A percentile compares a stretch with the other conserved stretches of the same genome.
Conservation (phyloP, 768 basidiomycete species). For the Lepiota brunneoincarnata region DNA sequence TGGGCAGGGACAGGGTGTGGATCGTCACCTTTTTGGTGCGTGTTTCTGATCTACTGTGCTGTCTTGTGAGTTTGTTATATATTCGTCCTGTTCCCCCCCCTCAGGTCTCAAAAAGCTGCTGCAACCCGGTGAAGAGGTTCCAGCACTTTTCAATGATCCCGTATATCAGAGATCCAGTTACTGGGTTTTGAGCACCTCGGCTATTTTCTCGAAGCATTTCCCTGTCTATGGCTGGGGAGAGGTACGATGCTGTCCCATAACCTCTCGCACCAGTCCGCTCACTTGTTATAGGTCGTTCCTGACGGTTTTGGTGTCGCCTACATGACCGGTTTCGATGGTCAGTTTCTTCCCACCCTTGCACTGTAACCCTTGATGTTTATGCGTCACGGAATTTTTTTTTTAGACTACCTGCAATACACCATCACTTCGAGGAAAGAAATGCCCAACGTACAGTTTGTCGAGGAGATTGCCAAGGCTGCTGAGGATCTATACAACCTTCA, state of each 20-base stretch:
- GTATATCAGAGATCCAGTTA: conserved; percentile 67
- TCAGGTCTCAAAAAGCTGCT: conserved; percentile 72
- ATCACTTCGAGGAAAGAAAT: conserved; percentile 84
- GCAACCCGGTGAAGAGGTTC: conserved; percentile 58
- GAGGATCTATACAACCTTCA: conserved; percentile 72
- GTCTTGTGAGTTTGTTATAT: too few species aligned
- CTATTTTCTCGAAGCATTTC: conserved; percentile 84
- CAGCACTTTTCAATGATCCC: conserved; percentile 74
- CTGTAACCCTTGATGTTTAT: conserved; percentile 12
- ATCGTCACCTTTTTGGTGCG: conserved; percentile 84
- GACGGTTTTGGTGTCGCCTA: conserved; percentile 96
- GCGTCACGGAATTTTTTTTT: neutral
- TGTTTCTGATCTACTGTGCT: neutral
- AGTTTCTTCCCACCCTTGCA: conserved; percentile 17
- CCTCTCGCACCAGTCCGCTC: neutral
- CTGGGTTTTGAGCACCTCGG: conserved; percentile 91
- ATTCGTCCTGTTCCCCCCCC: neutral
- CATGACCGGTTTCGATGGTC: conserved; percentile 85
- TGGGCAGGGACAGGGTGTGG: conserved; percentile 71
- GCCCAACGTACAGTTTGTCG: conserved; percentile 72
- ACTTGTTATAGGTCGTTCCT: conserved; percentile 62
- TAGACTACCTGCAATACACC: conserved; percentile 82
- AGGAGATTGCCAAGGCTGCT: conserved; percentile 60
- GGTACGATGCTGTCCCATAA: conserved; percentile 31
- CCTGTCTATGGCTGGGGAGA: conserved; percentile 92